Base-by-base conservation (phyloP, 164 flowering plant species). In the Vitis rotundifolia region DNA sequence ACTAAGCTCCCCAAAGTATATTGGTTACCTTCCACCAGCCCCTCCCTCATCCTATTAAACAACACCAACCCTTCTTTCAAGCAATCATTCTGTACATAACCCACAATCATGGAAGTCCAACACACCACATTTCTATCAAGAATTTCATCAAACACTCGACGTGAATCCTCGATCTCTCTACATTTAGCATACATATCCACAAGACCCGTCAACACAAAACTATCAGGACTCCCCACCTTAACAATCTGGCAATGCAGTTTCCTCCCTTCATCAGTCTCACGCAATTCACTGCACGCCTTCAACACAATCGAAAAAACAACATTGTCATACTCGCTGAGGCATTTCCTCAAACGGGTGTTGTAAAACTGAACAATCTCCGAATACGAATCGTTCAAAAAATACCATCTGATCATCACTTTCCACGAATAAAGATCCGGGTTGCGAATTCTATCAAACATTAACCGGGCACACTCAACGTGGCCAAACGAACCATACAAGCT, bases 381-480 rank as follows among this genome's bases (percentile, higher is more conserved):
- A 59, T 77, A 77, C 66, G 67, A 59, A 59, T 80, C 83, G 63
- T 84, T 80, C 78, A 84, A 64, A 62, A 85, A 84, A 49, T 84
- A 88, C 88, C 89, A 84, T 64, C 94, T 80, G 11, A 92, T 63
- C 97, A 92, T 86, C 68, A 84, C 93, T 59, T 90, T 88, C 83
- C 79, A 88, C 2, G 88, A 79, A 70, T 75, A 84, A 49, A 84
- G 58, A 79, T 91, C 93, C 5, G 91, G 91, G 72, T 77, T 19
- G 1, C 66, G 83, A 19, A 88, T 86, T 51, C 31, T 61, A 75
- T 90, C 91, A 49, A 91, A 91, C 70, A 88, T 77, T 54, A 10
- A 37, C 11, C 89, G 92, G 4, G 94, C 94, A 54, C 1, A 54
- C 4, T 22, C 44, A 6, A 88, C 68, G 1, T 70, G 61, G 60